These are phyloP conservation scores for Alternaria postmessia DNA, from an alignment of 2,329 filamentous ascomycete species.

Conservation along the genomic window DNA sequence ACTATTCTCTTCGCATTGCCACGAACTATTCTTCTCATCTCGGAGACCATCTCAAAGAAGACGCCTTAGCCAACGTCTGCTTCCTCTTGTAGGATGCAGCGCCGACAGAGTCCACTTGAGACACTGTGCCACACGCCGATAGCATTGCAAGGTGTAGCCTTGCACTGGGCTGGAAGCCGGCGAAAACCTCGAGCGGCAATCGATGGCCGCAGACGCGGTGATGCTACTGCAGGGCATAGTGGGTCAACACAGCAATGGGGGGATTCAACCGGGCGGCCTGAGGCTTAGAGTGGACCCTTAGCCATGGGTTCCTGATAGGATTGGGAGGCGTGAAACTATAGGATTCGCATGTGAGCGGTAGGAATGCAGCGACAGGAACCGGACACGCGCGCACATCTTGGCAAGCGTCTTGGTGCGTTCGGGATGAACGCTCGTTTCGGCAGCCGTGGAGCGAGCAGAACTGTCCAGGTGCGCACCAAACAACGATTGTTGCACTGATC, in stretches of 20 bases:
- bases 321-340: neutral
- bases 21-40: slow-evolving; percentile 6
- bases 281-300: neutral
- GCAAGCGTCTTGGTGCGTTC: slow-evolving; percentile 6
- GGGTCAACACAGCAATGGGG: slow-evolving; percentile 7
- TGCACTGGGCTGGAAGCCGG: slow-evolving; percentile 12
- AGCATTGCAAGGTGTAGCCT: slow-evolving; percentile 2
- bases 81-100: slow-evolving; percentile 10
- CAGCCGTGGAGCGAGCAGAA: slow-evolving; percentile 1
- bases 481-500: neutral
- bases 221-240: slow-evolving; percentile 8
- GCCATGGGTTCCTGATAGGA: neutral
- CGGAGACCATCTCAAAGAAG: slow-evolving; percentile 12
- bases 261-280: neutral
- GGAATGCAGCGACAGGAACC: neutral
- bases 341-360: neutral
- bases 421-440: slow-evolving; percentile 1
- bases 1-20: slow-evolving; percentile 5
- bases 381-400: neutral
- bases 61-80: neutral
- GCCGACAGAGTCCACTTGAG: slow-evolving; percentile 6
- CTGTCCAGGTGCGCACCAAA: neutral
- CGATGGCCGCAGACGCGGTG: slow-evolving; percentile 5
- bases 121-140: slow-evolving; percentile 7
- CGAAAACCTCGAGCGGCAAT: slow-evolving; percentile 1